Conservation (phyloP, 1,284 basidiomycete genomes). For the Cerrena zonata region DNA sequence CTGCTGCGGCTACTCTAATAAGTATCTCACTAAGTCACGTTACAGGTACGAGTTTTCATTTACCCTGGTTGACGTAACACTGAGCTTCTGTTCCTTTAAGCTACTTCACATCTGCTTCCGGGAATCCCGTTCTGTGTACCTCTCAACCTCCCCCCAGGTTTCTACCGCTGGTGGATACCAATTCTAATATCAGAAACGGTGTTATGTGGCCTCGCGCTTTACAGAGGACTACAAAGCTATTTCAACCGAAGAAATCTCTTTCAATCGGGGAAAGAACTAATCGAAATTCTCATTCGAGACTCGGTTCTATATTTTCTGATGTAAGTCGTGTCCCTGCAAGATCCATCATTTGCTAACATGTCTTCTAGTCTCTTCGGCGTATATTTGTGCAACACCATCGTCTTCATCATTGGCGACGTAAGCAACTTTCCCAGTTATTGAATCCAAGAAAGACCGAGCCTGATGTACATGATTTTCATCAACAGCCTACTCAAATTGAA, state of each 20-base stretch:
- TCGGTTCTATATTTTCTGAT: slow-evolving; percentile 51
- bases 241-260: slow-evolving; percentile 27
- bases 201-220: slow-evolving; percentile 44
- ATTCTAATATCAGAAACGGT: slow-evolving; percentile 48
- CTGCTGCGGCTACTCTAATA: slow-evolving; percentile 43
- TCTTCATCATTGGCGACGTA: slow-evolving; percentile 46
- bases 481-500: slow-evolving; percentile 36
- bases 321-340: slow-evolving; percentile 34
- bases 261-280: slow-evolving; percentile 38
- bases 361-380: slow-evolving; percentile 49
- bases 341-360: too few species aligned
- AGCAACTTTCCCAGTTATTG: slow-evolving; percentile 14
- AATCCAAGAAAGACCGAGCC: background rate
- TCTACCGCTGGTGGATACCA: slow-evolving; percentile 57
- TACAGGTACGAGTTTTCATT: slow-evolving; percentile 21
- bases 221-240: slow-evolving; percentile 42
- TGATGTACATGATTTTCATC: slow-evolving; percentile 4
- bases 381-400: slow-evolving; percentile 46
- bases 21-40: slow-evolving; percentile 32
- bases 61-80: slow-evolving; percentile 24
- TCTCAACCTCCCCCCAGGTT: slow-evolving; percentile 31
- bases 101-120: slow-evolving; percentile 20
- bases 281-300: slow-evolving; percentile 48
- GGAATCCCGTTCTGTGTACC: slow-evolving; percentile 40
- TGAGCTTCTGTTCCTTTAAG: slow-evolving; percentile 7